Conservation (phyloP, 2,329 filamentous ascomycete species). For the Penicillium occitanis region DNA sequence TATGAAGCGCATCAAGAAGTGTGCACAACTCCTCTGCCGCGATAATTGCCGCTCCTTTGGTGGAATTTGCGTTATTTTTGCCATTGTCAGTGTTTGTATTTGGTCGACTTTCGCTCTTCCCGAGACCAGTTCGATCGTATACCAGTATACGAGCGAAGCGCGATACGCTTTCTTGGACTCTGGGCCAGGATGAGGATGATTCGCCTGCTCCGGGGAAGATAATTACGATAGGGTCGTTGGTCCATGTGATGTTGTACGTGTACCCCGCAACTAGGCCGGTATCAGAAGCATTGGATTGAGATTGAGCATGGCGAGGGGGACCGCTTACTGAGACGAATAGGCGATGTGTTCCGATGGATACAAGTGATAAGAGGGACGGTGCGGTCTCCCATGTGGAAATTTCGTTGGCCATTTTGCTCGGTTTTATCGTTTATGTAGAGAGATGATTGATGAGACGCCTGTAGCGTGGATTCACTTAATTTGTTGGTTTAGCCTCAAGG, state of each 20-base stretch:
- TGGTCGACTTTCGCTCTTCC: constrained; percentile 32
- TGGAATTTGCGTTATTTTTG: background rate
- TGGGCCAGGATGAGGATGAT: constrained; percentile 34
- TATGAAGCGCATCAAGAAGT: constrained; percentile 28
- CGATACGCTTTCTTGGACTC: constrained; percentile 33
- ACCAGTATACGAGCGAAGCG: constrained; percentile 32
- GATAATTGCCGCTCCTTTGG: constrained; percentile 26
- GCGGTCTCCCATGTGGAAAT: constrained; percentile 15
- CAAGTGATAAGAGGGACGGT: constrained; percentile 23
- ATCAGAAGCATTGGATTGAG: background rate
- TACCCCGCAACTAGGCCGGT: background rate
- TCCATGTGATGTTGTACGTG: background rate
- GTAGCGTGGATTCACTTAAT: too few relatives aligned
- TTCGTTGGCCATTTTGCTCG: background rate
- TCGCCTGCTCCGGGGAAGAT: constrained; percentile 40
- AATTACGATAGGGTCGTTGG: constrained; percentile 34
- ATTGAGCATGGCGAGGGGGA: constrained; percentile 24
- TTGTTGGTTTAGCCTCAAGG: background rate
- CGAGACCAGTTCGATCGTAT: constrained; percentile 43
- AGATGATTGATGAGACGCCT: background rate
- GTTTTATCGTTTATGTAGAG: background rate
- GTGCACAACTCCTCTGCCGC: constrained; percentile 35
- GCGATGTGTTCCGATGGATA: constrained; percentile 36
- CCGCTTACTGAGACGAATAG: constrained; percentile 34
- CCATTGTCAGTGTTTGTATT: background rate